Evolutionary conservation across 2,329 filamentous ascomycete genomes (phyloP), one percentile per base, ranked within the genome.

Genomic region (Fusarium sambucinum): DNA sequence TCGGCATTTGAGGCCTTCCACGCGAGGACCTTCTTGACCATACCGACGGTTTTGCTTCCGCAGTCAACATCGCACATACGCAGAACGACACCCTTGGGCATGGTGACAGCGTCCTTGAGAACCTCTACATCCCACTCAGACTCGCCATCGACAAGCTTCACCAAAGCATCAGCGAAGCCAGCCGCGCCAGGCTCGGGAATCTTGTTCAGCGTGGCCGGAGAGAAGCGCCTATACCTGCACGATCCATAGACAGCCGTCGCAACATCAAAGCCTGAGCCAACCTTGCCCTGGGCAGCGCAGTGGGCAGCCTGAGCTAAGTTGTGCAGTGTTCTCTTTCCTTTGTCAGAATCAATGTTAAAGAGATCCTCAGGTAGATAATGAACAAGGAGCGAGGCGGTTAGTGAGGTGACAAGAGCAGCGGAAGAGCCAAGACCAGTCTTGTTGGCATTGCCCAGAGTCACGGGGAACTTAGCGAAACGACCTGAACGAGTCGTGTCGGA

Each of bases 61-160:
- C 94, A 97, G 77, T 96, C 93, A 9, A 99, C 96, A 76, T 99
- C 96, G 76, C 94, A 97, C 90, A 99, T 96, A 63, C 96, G 87
- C 70, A 98, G 84, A 25, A 91, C 87, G 70, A 97, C 82, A 1
- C 92, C 93, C 1, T 78, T 74, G 0, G 95, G 94, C 60, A 98
- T 84, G 63, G 84, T 85, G 53, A 95, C 89, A 17, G 84, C 86
- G 7, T 90, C 88, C 73, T 93, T 91, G 32, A 81, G 80, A 48
- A 96, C 89, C 73, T 94, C 89, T 0, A 89, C 90, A 73, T 98
- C 94, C 96, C 96, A 99, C 25, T 80, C 80, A 6, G 77, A 74
- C 6, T 80, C 80, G 58, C 89, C 86, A 42, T 93, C 86, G 7
- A 97, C 89, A 3, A 93, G 83, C 2, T 81, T 78, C 55, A 87